Evolutionary conservation across 441 rosid genomes (phyloP), one percentile per base, ranked within the genome.

Genomic region (Euphorbia corollata): DNA sequence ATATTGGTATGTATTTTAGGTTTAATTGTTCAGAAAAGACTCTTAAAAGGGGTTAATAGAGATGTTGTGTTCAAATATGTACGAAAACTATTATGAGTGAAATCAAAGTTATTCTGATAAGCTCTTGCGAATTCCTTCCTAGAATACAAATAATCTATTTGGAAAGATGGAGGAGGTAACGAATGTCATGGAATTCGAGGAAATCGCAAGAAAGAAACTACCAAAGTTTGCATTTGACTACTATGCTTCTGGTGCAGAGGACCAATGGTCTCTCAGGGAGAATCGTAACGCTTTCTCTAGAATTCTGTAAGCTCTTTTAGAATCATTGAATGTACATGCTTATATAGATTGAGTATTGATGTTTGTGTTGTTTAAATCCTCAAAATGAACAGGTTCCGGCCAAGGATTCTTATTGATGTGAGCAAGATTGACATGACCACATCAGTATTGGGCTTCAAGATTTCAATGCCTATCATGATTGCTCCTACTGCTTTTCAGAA

Each of bases 401-500:
- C 99, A 12, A 84, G 99, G 20, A 83, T 93, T 75, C 93, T 93
- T 39, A 71, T 91, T 45, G 97, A 93, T 59, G 97, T 93, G 41
- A 87, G 85, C 86, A 75, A 83, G 80, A 91, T 93, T 67, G 96
- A 36, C 79, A 84, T 81, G 74, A 74, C 83, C 73, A 85, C 96
- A 36, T 86, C 76, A 32, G 85, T 93, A 48, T 71, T 93, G 82
- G 97, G 99, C 58, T 89, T 87, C 82, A 91, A 93, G 51, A 78
- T 89, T 73, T 87, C 96, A 39, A 91, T 93, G 97, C 99, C 97
- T n/a, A 87, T 93, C 78, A 86, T 93, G 99, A 77, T 93, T 80
- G 99, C 99, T 77, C 99, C 99, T 36, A 79, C 92, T 12, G 97
- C 96, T 22, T 84, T 93, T 89, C 97, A 91, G 87, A 93, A 93